phyloP scores from a whole-genome alignment of 805 yeast species.

The Pichia nakasei region DNA sequence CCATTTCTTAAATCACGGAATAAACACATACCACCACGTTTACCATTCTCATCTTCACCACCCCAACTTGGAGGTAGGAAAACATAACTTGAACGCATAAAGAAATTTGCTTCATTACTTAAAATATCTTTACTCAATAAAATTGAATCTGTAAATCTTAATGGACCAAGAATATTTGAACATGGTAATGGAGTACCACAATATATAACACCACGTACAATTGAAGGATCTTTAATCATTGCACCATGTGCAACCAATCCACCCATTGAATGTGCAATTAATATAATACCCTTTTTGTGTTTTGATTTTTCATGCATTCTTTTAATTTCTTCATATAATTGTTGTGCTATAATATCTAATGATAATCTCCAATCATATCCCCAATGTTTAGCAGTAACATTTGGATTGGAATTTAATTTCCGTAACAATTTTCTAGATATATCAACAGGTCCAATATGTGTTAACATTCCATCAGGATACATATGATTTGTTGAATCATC shows the following conservation, averaged over 20 bases:
- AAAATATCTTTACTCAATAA: conserved; percentile 64
- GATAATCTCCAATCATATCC: conserved; percentile 95
- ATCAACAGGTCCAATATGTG: conserved; percentile 84
- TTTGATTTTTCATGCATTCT: conserved; percentile 31
- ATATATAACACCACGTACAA: conserved; percentile 69
- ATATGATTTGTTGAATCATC: conserved; percentile 22
- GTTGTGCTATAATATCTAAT: conserved; percentile 42
- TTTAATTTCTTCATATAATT: conserved; percentile 41
- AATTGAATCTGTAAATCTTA: conserved; percentile 74
- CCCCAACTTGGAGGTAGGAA: conserved; percentile 65
- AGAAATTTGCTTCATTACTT: conserved; percentile 74
- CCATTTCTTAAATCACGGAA: conserved; percentile 56
- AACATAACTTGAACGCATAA: conserved; percentile 77
- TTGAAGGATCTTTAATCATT: conserved; percentile 54
- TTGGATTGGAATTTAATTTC: conserved; percentile 45
- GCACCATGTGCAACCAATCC: conserved; percentile 80
- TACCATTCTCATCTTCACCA: conserved; percentile 9
- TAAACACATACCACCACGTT: conserved; percentile 46
- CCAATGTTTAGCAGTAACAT: conserved; percentile 56
- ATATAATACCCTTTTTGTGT: conserved; percentile 47
- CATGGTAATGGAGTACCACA: conserved; percentile 83
- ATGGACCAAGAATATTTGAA: conserved; percentile 78
- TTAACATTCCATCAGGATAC: conserved; percentile 67
- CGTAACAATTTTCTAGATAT: conserved; percentile 54
- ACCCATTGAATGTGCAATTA: conserved; percentile 93